Base-by-base conservation (phyloP, 2,329 filamentous ascomycete genomes). In the Botrytis cinerea region DNA sequence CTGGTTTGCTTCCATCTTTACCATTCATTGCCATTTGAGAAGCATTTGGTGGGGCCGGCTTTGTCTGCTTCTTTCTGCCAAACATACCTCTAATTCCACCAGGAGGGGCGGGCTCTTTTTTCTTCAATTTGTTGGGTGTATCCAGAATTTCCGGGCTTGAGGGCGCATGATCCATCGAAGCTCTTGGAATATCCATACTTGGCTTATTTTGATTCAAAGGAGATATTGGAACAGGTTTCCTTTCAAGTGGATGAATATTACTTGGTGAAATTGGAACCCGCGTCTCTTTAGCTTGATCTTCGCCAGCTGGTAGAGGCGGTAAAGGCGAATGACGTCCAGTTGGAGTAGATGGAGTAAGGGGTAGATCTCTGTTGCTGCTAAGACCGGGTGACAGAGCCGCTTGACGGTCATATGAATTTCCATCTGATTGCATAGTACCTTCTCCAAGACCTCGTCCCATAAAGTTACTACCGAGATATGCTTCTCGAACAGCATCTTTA, bases 401-500 rank as follows among this genome's bases (percentile, higher is more conserved):
- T 35, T 80, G 77, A 73, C 75, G 78, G 64, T 57, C 77, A 74
- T 16, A 48, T 59, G 70, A 48, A 22, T 74, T 74, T 73, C 81
- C 82, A 71, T 85, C 84, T 54, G 82, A 82, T 28, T 82, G 82
- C 71, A 86, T 82, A 20, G 85, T 84, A 25, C 86, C 84, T 59
- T 84, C 82, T 1, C 84, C 85, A 32, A 84, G 76, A 20, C 93
- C 93, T 74, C 89, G 92, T 35, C 95, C 94, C 60, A 92, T 90
- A 76, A 87, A 89, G 66, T 84, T 85, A 80, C 97, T 91, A 63
- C 90, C 89, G 70, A 98, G 86, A 82, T 98, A 98, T n/a, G 93
- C 90, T 76, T 93, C 90, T 71, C 94, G 91, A 75, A 97, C 91
- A 12, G 91, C 87, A 79, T 96, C 91, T 83, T 96, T 97, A 83